phyloP scores from a whole-genome alignment of 2,329 filamentous ascomycete genomes.

The Colletotrichum falcatum region DNA sequence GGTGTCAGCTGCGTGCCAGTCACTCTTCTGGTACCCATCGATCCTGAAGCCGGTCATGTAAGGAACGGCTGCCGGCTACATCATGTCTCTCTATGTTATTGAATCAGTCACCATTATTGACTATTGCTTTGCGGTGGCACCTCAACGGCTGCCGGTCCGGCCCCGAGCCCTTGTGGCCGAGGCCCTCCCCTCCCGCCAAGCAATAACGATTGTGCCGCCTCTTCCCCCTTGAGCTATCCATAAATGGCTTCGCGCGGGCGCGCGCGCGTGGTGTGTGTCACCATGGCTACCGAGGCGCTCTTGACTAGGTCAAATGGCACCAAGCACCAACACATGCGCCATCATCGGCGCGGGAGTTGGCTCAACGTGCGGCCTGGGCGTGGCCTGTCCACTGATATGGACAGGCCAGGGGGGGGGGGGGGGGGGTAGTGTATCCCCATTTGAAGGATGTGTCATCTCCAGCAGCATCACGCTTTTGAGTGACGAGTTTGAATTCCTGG shows the following conservation, averaged over 20 bases:
- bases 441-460: conserved; percentile 13
- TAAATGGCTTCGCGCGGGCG: not conserved
- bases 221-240: conserved; percentile 7
- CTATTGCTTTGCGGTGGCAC: conserved; percentile 4
- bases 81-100: conserved; percentile 3
- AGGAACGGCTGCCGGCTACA: not conserved
- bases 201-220: conserved; percentile 9
- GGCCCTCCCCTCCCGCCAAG: not conserved
- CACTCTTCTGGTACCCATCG: not conserved
- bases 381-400: conserved; percentile 3
- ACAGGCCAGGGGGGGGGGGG: not conserved
- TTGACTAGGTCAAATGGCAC: conserved; percentile 13
- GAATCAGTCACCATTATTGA: not conserved
- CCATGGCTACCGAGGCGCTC: conserved; percentile 23
- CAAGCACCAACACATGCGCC: conserved; percentile 16
- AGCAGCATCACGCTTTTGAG: conserved; percentile 22
- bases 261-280: not conserved
- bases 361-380: conserved; percentile 16
- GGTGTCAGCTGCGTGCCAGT: conserved; percentile 16
- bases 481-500: conserved; percentile 22
- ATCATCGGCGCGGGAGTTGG: conserved; percentile 3
- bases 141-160: conserved; percentile 9
- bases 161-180: conserved; percentile 6
- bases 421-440: not conserved
- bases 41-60: not conserved